phyloP scores from a whole-genome alignment of 345 rosid genomes.

The Syzygium aromaticum region DNA sequence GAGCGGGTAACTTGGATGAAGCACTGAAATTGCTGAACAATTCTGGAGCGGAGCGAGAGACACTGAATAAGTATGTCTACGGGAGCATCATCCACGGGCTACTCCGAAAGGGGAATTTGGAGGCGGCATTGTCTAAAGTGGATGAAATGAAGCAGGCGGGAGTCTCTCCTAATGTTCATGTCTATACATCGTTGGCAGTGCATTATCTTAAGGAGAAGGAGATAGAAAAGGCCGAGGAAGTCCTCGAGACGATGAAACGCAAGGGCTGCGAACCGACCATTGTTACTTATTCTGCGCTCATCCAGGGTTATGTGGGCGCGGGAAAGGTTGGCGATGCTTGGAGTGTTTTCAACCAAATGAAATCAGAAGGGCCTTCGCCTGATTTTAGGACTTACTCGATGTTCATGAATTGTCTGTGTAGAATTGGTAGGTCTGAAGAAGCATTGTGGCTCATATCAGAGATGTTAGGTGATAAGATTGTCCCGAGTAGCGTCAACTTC shows the following conservation, averaged over 20 bases:
- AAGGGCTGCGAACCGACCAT: slow-evolving; percentile 49
- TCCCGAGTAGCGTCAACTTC: slow-evolving; percentile 60
- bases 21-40: slow-evolving; percentile 37
- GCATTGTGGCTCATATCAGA: slow-evolving; percentile 50
- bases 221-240: slow-evolving; percentile 35
- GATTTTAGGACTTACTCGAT: slow-evolving; percentile 67
- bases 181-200: slow-evolving; percentile 59
- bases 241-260: slow-evolving; percentile 32
- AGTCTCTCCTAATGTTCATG: slow-evolving; percentile 48
- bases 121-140: slow-evolving; percentile 58
- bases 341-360: slow-evolving; percentile 33
- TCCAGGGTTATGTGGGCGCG: slow-evolving; percentile 52
- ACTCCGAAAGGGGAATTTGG: slow-evolving; percentile 39
- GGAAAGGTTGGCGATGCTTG: slow-evolving; percentile 48
- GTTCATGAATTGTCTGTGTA: slow-evolving; percentile 57
- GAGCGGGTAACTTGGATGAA: slow-evolving; percentile 58
- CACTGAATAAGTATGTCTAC: slow-evolving; percentile 36
- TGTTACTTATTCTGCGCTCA: slow-evolving; percentile 66
- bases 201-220: slow-evolving; percentile 65
- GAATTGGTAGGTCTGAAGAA: slow-evolving; percentile 51
- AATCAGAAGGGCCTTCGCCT: slow-evolving; percentile 44
- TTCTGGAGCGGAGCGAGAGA: slow-evolving; percentile 23
- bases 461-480: slow-evolving; percentile 46
- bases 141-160: slow-evolving; percentile 54
- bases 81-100: slow-evolving; percentile 66